Base-by-base conservation (phyloP, 2,329 filamentous ascomycete species). In the Orbilia blumenaviensis region DNA sequence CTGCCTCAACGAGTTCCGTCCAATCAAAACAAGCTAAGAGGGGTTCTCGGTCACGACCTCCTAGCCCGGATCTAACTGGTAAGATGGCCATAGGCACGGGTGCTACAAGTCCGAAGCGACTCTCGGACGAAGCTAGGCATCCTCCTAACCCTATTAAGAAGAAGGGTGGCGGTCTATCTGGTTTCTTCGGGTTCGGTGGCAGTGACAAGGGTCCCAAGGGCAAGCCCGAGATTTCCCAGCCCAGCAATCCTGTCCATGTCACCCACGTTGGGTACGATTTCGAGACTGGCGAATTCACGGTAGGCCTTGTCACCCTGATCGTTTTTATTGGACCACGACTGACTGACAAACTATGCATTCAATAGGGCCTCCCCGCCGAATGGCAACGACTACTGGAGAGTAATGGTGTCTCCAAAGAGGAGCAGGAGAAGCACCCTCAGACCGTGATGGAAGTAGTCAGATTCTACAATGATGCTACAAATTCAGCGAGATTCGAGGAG, bases 261-360 rank as follows among this genome's bases (percentile, higher is more conserved):
- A 98, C 94, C 69, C 95, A 99, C 83, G 95, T 99, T 79, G 94
- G 94, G 80, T 97, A 97, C 83, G 94, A 99, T 84, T 96, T 95
- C 84, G 88, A 92, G 81, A 98, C 95, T 2, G 95, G 95, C 79
- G 92, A 97, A 84, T 99, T 97, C 83, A 98, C 94, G 71, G 93
- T 96, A 86, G 81, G 90, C 34, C 29, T 58, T 58, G 32, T 61
- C 12, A 14, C n/a, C 23, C 36, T 42, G 21, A 46, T 46, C 42
- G 46, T 25, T 46, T 38, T 38, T 16, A 73, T 54, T 63, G 50
- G 32, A 72, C 66, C 29, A 46, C 48, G 50, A 61, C 25, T 66
- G 50, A 50, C 61, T 50, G 44, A 41, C 46, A 29, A 56, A 52
- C 62, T 54, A 44, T 66, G 42, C 46, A 38, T 54, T 72, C 63